Conservation (phyloP, 108 stramenopile genomes). For the Chaetoceros muelleri region DNA sequence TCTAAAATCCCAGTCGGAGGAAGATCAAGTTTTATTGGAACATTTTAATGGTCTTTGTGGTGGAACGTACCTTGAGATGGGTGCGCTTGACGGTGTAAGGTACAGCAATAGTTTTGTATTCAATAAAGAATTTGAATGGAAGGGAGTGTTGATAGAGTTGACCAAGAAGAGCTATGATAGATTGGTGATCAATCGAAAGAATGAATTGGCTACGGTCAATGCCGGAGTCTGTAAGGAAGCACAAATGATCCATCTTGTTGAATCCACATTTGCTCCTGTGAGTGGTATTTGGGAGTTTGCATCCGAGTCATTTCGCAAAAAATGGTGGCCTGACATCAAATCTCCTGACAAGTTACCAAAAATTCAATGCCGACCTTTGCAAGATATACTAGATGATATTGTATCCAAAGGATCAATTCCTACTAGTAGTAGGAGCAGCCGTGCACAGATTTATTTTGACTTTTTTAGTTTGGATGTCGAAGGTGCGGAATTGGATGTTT, state of each 20-base stretch:
- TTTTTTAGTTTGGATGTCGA: constrained; percentile 23
- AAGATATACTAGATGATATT: constrained; percentile 7
- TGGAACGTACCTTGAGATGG: constrained; percentile 20
- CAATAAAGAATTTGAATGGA: constrained; percentile 16
- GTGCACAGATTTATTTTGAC: constrained; percentile 4
- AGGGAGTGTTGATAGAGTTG: constrained; percentile 16
- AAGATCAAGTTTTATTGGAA: background rate
- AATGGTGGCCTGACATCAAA: constrained; percentile 4
- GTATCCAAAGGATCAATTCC: too few species aligned
- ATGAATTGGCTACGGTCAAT: constrained; percentile 13
- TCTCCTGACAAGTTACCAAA: background rate
- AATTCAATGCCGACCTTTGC: constrained; percentile 6
- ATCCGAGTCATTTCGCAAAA: background rate
- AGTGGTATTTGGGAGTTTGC: constrained; percentile 12
- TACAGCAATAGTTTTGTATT: constrained; percentile 11
- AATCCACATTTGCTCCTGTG: too few species aligned
- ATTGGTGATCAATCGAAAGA: constrained; percentile 3
- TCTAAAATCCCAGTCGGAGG: too few species aligned
- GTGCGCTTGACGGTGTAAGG: constrained; percentile 7
- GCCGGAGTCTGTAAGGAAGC: constrained; percentile 6
- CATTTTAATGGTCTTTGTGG: constrained; percentile 7
- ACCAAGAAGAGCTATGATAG: background rate
- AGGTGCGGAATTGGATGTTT: constrained; percentile 16
- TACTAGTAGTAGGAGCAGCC: too few species aligned
- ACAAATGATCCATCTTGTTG: background rate